Base-by-base conservation (phyloP, 805 yeast species). In the Suhomyces sp. region DNA sequence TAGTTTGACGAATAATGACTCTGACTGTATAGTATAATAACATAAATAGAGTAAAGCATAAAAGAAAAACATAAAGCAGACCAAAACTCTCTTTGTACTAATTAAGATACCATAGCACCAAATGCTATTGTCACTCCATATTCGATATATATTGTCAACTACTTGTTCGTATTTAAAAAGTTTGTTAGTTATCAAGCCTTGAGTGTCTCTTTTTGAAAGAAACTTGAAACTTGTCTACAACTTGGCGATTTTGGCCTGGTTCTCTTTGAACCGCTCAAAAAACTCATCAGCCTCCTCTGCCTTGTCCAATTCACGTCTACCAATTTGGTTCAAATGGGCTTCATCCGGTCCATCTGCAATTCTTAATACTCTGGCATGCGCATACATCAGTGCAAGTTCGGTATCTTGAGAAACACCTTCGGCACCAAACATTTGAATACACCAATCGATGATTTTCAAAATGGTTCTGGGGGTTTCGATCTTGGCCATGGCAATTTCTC, bases 291-390 rank as follows among this genome's bases (percentile, higher is more conserved):
- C 73, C n/a, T 55, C 52, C 2, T 60, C 57, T 48, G 73, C 74
- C 41, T 62, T 63, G 59, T 77, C 78, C 10, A 73, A 67, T 53
- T 78, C 80, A 44, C 70, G 64, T 54, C 81, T 74, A 6, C 82
- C 87, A 57, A 84, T 70, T 67, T 83, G 87, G 54, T 70, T 69
- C 63, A 81, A 68, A 63, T 84, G 87, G 3, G 85, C 85, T 64
- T 83, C 88, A 69, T 84, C 88, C 2, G 88, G 88, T 10, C 88
- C 88, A 64, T 85, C 88, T 13, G 88, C 87, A 52, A 83, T 80
- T 56, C 88, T 70, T 52, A 84, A 73, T 44, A 84, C 81, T 63
- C 88, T 73, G 46, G 78, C 70, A 52, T 67, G 65, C 23, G 82
- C 80, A 67, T 78, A 85, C 66, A 77, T 65, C 53, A 77, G 66